Percentiles rank a stretch among this genome's conserved stretches.
Evolutionary conservation across 257 asterid species (phyloP).

Genomic region (Catharanthus roseus): DNA sequence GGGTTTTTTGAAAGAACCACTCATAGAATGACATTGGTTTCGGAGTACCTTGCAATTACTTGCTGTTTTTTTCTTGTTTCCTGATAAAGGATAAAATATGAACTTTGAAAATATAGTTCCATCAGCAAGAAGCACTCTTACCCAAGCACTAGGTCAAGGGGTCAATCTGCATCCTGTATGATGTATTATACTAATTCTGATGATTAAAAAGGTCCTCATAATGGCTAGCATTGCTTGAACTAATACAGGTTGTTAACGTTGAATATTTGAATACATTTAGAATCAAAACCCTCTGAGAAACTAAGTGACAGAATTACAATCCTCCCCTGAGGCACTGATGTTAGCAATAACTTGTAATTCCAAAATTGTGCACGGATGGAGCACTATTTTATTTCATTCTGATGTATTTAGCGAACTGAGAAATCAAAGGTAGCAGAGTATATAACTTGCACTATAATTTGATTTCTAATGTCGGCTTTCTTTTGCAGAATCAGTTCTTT

Average conservation of each 20-base stretch:
- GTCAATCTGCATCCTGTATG: not conserved
- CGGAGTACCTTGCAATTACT: not conserved
- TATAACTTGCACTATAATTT: not conserved
- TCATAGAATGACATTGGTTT: not conserved
- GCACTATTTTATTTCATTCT: not conserved
- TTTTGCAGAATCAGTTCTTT: constrained; percentile 84
- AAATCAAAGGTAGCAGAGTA: not conserved
- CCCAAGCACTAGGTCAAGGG: not conserved
- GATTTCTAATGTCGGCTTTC: not conserved
- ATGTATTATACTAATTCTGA: no score
- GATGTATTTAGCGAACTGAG: not conserved
- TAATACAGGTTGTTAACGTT: not conserved
- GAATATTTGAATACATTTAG: not conserved
- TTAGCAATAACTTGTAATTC: not conserved
- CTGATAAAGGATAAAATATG: not conserved
- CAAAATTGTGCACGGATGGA: not conserved
- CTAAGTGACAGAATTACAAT: not conserved
- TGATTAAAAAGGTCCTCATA: not conserved
- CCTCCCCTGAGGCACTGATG: not conserved
- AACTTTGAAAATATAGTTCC: not conserved
- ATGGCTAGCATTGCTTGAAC: not conserved
- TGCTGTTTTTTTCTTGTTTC: not conserved
- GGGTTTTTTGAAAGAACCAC: not conserved
- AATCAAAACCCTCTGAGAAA: not conserved
- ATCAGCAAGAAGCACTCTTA: not conserved